Base-by-base conservation (phyloP, 345 rosid species). In the Populus davidiana region DNA sequence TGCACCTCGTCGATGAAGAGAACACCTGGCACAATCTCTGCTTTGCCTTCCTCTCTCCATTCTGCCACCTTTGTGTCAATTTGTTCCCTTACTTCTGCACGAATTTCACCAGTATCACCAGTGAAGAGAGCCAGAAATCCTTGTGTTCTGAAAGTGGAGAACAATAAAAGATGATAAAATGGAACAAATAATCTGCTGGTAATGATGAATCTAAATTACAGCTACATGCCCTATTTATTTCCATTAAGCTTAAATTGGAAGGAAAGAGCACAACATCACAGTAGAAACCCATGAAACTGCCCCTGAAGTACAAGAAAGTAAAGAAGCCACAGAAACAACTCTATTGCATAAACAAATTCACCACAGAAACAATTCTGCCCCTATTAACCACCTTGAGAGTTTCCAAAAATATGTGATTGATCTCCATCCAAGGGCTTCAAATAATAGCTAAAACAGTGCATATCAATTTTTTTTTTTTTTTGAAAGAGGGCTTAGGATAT, bases 31-130 rank as follows among this genome's bases (percentile, higher is more conserved):
- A 96, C 98, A 65, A 92, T 91, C 81, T 93, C 98, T 0, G 98
- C 99, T 79, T 96, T 96, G 10, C 98, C 99, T 87, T 93, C 99
- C 83, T 93, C 99, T 81, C 94, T 91, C 99, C 98, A 96, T 86
- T 95, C 99, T 7, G 97, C 98, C 71, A 93, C 99, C 84, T 95
- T 93, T 38, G 93, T 91, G 78, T 93, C 98, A 52, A 95, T 93
- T 81, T 93, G 98, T 78, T 93, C 97, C 73, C 99, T 87, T 66
- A 95, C 97, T 86, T 95, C 98, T 66, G 99, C 89, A 75, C 97
- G 92, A 75, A 95, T 93, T 83, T 93, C 96, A 66, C 99, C 99
- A 43, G 99, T 95, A 76, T 95, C 99, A 6, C 99, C 96, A 2
- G 99, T 93, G 81, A 95, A 93, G 73, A 95, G 97, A 16, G 97